Evolutionary conservation across 108 stramenopile species (phyloP).

Genomic region (Hondaea fermentalgiana): DNA sequence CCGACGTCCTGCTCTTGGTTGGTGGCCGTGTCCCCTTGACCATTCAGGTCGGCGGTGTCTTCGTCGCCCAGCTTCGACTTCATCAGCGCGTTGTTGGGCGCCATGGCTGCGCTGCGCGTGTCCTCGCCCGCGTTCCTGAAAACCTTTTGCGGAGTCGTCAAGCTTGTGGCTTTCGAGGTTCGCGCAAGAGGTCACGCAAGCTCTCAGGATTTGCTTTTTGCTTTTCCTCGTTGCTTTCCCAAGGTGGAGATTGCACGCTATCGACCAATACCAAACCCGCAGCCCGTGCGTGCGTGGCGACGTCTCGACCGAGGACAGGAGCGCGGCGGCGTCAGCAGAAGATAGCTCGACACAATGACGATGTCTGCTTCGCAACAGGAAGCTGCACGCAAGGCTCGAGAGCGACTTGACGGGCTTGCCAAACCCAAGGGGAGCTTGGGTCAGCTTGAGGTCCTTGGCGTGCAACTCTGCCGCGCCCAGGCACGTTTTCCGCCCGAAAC

Average conservation of each 20-base stretch:
- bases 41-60: background rate
- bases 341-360: background rate
- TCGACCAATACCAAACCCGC: too few relatives aligned
- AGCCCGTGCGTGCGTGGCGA: too few relatives aligned
- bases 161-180: too few relatives aligned
- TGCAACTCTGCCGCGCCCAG: constrained; percentile 53
- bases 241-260: too few relatives aligned
- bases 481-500: constrained; percentile 31
- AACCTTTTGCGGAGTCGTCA: too few relatives aligned
- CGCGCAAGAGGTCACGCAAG: too few relatives aligned
- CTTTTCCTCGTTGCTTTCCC: too few relatives aligned
- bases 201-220: too few relatives aligned
- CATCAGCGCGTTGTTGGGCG: background rate
- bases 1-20: background rate
- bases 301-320: too few relatives aligned
- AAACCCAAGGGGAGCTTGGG: constrained; percentile 70
- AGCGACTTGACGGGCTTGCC: constrained; percentile 57
- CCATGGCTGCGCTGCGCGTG: background rate
- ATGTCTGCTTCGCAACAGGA: background rate
- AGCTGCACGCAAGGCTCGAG: constrained; percentile 27
- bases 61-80: background rate
- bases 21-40: background rate
- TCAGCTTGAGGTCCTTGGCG: constrained; percentile 61
- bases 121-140: too few relatives aligned
- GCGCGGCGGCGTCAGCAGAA: too few relatives aligned